Base-by-base conservation (phyloP, 495 filamentous ascomycete species). In the Aspergillus ostianus region DNA sequence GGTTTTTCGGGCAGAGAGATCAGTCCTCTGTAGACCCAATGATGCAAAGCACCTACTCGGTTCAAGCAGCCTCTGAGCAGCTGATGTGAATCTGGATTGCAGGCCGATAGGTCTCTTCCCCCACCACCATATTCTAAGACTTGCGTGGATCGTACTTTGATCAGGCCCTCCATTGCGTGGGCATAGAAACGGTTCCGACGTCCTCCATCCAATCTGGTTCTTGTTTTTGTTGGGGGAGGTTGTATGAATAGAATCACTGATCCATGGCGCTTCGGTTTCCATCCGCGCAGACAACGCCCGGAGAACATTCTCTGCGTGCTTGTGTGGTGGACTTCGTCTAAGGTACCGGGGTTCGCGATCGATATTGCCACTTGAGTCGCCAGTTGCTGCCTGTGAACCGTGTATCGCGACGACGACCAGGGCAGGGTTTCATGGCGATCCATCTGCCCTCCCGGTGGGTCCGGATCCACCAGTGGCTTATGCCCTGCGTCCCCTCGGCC, bases 401-500 rank as follows among this genome's bases (percentile, higher is more conserved):
- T 59, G 61, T 36, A 61, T 62, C 53, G 53, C 51, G 61, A 26
- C 53, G 53, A 26, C 57, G 51, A 61, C 47, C 60, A 63, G 47
- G 62, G 55, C 54, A 63, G 44, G 54, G 50, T 36, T 59, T 63
- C 46, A 26, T 41, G 53, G 59, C 59, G 59, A 61, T 61, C 59
- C 59, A 56, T 20, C 51, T 41, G 51, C 20, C 44, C 45, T 54
- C 17, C 58, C 20, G 61, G 59, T 57, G 65, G 57, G 47, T 26
- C 58, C 44, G 58, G 55, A 21, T 62, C 64, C 65, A 67, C 65
- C 56, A 53, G 57, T 53, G 59, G 48, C 20, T 50, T 21, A 56
- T 60, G 58, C 54, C 60, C 60, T 68, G 58, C 19, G 44, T 55
- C 15, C 32, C 48, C 30, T 56, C 9, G 41, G 61, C 58, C 51